Percentiles rank a stretch among this genome's conserved stretches.
phyloP scores from a whole-genome alignment of 2,329 filamentous ascomycete species.

The Cladosporium colombiae region DNA sequence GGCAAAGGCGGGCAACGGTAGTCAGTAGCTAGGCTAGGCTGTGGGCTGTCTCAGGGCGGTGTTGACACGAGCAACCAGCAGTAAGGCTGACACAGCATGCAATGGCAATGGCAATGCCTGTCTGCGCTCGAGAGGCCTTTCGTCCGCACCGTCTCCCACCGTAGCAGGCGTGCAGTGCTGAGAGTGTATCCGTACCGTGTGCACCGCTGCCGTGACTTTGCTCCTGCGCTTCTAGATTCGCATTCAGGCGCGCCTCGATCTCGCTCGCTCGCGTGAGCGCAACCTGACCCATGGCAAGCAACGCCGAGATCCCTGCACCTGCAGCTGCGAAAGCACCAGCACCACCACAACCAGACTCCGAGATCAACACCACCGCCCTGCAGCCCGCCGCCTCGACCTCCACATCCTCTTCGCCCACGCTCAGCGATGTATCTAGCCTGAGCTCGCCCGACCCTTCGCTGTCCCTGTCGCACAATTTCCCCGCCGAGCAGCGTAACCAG shows the following conservation, averaged over 20 bases:
- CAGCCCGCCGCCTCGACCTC: not conserved
- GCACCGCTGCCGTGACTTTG: not conserved
- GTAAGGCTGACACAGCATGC: not conserved
- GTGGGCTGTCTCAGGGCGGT: constrained; percentile 6
- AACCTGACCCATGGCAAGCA: constrained; percentile 14
- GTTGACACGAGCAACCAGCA: constrained; percentile 16
- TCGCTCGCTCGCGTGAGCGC: constrained; percentile 18
- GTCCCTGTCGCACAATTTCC: not conserved
- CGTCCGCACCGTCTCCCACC: not conserved
- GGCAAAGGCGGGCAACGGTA: not conserved
- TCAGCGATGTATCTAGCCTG: constrained; percentile 10
- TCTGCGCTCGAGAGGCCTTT: not conserved
- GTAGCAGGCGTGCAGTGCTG: not conserved
- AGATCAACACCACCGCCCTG: constrained; percentile 3
- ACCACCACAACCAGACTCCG: not conserved
- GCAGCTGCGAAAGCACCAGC: not conserved
- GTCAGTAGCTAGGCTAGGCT: too few species aligned
- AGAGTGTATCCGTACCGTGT: not conserved
- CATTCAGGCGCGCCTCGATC: constrained; percentile 7
- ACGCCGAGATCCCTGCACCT: constrained; percentile 7
- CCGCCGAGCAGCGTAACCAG: constrained; percentile 25
- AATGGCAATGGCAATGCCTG: not conserved
- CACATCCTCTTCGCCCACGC: constrained; percentile 2
- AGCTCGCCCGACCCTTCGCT: constrained; percentile 13
- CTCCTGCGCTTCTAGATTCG: not conserved